phyloP scores from a whole-genome alignment of 202 grass and related monocot genomes.

The Setaria italica region DNA sequence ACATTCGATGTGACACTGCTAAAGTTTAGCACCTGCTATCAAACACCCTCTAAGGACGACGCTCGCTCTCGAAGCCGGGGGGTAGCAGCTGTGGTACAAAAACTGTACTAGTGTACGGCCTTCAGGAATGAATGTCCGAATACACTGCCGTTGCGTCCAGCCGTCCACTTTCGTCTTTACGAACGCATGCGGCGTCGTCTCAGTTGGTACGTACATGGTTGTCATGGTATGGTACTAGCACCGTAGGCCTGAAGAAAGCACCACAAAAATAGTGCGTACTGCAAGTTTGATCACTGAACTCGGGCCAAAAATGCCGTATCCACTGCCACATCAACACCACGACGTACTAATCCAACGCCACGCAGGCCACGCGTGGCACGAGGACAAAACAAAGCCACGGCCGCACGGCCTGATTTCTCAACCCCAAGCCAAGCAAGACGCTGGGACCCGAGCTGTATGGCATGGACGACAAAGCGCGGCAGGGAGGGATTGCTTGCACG shows the following conservation, averaged over 20 bases:
- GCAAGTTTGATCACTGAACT: not conserved
- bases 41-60: too few species aligned
- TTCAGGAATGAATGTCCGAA: not conserved
- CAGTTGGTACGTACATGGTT: not conserved
- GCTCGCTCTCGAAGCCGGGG: not conserved
- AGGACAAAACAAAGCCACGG: not conserved
- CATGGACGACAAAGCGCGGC: not conserved
- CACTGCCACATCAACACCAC: not conserved
- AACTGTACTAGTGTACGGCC: not conserved
- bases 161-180: not conserved
- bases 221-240: not conserved
- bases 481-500: constrained; percentile 29
- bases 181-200: not conserved
- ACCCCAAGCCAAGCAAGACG: too few species aligned
- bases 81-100: not conserved
- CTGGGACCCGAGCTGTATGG: not conserved
- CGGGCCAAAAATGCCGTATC: not conserved
- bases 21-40: too few species aligned
- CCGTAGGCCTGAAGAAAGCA: constrained; percentile 13
- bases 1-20: too few species aligned
- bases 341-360: not conserved
- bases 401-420: not conserved
- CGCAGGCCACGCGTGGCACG: not conserved
- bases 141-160: not conserved
- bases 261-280: not conserved